Evolutionary conservation across 2,329 filamentous ascomycete species (phyloP), one percentile per base, ranked within the genome.

Genomic region (Cladosporium sphaerospermum): DNA sequence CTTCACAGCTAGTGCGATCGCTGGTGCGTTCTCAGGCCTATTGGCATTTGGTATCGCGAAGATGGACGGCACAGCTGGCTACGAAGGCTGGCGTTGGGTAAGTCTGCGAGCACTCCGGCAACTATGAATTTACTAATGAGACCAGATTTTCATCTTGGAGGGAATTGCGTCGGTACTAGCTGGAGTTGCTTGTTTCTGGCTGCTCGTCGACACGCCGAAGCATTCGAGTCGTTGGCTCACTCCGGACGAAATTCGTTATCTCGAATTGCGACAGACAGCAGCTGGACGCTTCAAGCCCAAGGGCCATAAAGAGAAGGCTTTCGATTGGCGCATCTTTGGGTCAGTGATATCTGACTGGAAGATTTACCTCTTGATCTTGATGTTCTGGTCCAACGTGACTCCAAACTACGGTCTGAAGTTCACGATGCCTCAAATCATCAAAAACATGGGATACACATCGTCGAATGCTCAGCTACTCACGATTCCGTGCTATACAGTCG

Each of bases 161-260:
- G 59, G 57, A 33, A 55, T 63, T 3, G 50, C 57, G n/a, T 59
- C 59, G 0, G 69, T 77, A 40, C 56, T 75, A 36, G 60, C 64
- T 39, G 75, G 74, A 37, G 76, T 74, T 61, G 57, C 56, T 32
- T 54, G 56, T 14, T 60, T 56, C 51, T 79, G 49, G 54, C 8
- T 75, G 64, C 69, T 73, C 43, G 79, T 85, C 62, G 69, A 79
- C 53, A 81, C 84, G 62, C 84, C 80, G 58, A 81, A 82, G 2
- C 68, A 66, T 5, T 74, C 69, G 1, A 81, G 83, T 3, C 68
- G 64, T 0, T 86, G 86, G 62, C 73, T 87, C 3, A 77, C 71
- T 0, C 61, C 72, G 1, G 70, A 76, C 10, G 61, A 64, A 60
- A 58, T 50, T 39, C 50, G 43, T n/a, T 53, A 53, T 23, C 50